Base-by-base conservation (phyloP, 441 rosid genomes). In the Lepidium campestre region DNA sequence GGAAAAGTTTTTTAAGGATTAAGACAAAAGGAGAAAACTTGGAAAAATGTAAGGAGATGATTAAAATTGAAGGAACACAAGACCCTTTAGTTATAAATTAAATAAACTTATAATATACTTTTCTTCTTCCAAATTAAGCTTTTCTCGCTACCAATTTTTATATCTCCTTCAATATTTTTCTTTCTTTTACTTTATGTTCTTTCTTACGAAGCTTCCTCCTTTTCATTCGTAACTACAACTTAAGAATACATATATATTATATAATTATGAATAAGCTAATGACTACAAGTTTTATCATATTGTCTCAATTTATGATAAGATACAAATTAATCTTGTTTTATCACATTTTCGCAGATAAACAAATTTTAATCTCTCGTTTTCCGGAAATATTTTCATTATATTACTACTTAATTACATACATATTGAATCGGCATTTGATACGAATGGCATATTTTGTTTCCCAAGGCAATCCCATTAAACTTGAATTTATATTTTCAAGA, bases 131-230 rank as follows among this genome's bases (percentile, higher is more conserved):
- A 3, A 13, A n/a, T 27, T 18, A 18, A 65, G 14, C 22, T 22
- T 2, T 3, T 52, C 13, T 20, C 18, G 53, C 15, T 47, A n/a
- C n/a, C n/a, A 47, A 36, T 11, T 45, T 34, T 46, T 11, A 42
- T 41, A 27, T 11, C 9, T 57, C n/a, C 8, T 22, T 39, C 17
- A 50, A 7, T 52, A 25, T 40, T 52, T 39, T 50, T 1, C n/a
- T 48, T 10, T 50, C 25, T 55, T 66, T 66, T 66, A 44, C 70
- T 66, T 54, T 66, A 60, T 61, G 25, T 34, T 12, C 19, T 66
- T 55, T 37, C 63, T 25, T 10, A 15, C 0, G 62, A 41, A 31
- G 53, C 53, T 61, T 61, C 65, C 65, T 61, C 52, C 52, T 42
- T 59, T 27, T 59, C 18, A 4, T 59, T 41, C 27, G 14, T 11